Evolutionary conservation across 148 eudicot species (phyloP), one percentile per base, ranked within the genome.

Genomic region (Cornus florida): DNA sequence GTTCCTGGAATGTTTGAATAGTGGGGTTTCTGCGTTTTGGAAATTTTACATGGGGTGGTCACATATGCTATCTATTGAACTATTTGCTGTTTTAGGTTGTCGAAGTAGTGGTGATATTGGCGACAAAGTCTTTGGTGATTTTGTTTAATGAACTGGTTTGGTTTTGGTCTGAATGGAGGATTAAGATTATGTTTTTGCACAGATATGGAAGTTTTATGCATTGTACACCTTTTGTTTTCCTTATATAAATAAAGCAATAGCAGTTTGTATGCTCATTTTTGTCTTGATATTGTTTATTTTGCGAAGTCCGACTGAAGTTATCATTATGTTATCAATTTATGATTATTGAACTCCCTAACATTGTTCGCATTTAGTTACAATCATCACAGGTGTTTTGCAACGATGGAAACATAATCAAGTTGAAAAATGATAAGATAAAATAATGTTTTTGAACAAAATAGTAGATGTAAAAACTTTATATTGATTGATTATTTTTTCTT

Each of bases 1-100:
- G 80, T 59, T 75, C 71, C 53, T n/a, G 81, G 84, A 80, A 22
- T 6, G 50, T 32, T 57, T 43, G 74, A 32, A 14, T 46, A 20
- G 50, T 24, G 13, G 57, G 31, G 6, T 32, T n/a, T 32, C 10
- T 32, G 41, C 11, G 67, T 82, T 82, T 82, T 77, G 73, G 22
- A 77, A n/a, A 3, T 46, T 22, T 67, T 10, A 20, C 16, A 75
- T 70, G 53, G 56, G 71, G 67, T 69, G 74, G 57, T 68, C 16
- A 53, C 3, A 70, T 48, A n/a, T 23, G n/a, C 23, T 33, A n/a
- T n/a, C 4, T 16, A 62, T 38, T 62, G 9, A 39, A 62, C 24
- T 20, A 19, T 62, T 62, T 62, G 19, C 23, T 62, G 17, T n/a
- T 17, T 62, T n/a, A 62, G 8, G 48, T 39, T 39, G 65, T 60